phyloP scores from a whole-genome alignment of 768 basidiomycete genomes.

The Leccinum subtestaceum region DNA sequence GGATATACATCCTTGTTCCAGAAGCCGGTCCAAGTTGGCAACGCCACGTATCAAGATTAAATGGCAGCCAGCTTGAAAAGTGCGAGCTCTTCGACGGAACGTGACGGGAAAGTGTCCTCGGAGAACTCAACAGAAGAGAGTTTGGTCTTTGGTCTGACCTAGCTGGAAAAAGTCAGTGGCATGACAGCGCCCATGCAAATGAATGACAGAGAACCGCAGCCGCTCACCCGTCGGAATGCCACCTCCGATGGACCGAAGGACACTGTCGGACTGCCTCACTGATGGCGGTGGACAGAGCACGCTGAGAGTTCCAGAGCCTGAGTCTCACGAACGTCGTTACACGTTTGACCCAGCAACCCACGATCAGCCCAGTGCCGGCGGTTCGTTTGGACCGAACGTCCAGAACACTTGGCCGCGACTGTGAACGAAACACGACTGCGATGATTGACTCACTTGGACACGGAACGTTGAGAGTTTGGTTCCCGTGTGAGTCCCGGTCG shows the following conservation, averaged over 20 bases:
- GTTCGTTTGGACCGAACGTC: background rate
- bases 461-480: background rate
- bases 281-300: background rate
- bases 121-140: background rate
- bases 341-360: background rate
- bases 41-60: background rate
- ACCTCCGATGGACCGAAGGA: background rate
- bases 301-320: background rate
- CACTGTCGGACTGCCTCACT: background rate
- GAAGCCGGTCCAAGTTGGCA: background rate
- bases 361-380: background rate
- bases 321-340: background rate
- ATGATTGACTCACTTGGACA: too few relatives aligned
- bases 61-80: background rate
- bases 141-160: background rate
- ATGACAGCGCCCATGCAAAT: background rate
- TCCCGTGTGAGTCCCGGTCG: constrained; percentile 1
- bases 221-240: constrained; percentile 3
- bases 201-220: background rate
- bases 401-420: background rate
- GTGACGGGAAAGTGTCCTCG: background rate
- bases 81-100: background rate
- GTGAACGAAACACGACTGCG: background rate
- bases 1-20: background rate
- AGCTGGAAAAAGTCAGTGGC: background rate